Conservation (phyloP, 495 filamentous ascomycete species). For the Tuber umbilicatum region DNA sequence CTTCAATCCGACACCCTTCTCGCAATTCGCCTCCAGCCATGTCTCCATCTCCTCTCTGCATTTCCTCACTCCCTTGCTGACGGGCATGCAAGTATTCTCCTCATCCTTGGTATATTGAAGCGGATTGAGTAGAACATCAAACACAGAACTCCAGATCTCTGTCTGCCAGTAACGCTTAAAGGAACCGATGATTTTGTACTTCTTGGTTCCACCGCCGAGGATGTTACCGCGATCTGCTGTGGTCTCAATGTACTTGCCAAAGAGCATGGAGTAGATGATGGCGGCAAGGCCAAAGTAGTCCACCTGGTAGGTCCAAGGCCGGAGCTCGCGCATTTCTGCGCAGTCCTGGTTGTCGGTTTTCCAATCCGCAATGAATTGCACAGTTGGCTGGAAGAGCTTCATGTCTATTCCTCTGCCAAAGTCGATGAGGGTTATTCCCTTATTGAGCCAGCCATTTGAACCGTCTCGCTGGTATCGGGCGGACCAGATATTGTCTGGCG, state of each 20-base stretch:
- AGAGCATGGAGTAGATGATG: conserved; percentile 75
- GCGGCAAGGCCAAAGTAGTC: conserved; percentile 90
- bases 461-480: conserved; percentile 61
- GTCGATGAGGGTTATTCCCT: conserved; percentile 82
- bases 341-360: conserved; percentile 76
- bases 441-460: conserved; percentile 65
- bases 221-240: conserved; percentile 49
- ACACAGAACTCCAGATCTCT: conserved; percentile 76
- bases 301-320: conserved; percentile 93
- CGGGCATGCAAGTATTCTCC: conserved; percentile 57
- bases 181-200: conserved; percentile 64
- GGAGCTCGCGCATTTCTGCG: conserved; percentile 83
- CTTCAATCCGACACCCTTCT: conserved; percentile 73
- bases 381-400: conserved; percentile 65
- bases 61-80: conserved; percentile 57
- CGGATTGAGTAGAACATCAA: conserved; percentile 84
- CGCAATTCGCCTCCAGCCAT: conserved; percentile 73
- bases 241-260: conserved; percentile 91
- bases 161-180: conserved; percentile 94
- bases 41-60: conserved; percentile 73
- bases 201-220: conserved; percentile 51
- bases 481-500: conserved; percentile 46
- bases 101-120: conserved; percentile 55
- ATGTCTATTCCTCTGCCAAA: conserved; percentile 95
- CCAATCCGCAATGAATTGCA: conserved; percentile 94